A percentile compares a stretch with the other conserved stretches of the same genome.
These are phyloP conservation scores for Raphanus sativus DNA, from an alignment of 345 rosid species.

Conservation along the genomic window DNA sequence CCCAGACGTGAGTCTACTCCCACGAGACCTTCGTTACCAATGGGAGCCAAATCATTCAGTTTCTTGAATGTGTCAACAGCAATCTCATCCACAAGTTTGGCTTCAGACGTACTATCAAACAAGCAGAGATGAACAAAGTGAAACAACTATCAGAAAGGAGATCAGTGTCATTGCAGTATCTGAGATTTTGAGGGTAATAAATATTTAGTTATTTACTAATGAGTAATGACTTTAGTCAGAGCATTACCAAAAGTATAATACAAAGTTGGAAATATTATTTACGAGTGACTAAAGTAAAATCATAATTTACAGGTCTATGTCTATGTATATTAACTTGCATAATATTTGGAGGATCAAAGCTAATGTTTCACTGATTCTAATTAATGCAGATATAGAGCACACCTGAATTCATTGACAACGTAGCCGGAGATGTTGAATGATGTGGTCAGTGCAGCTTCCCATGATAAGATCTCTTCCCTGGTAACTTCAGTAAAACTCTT, in stretches of 20 bases:
- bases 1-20: constrained; percentile 38
- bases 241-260: too few species aligned
- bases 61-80: constrained; percentile 33
- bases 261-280: too few species aligned
- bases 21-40: constrained; percentile 13
- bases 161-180: neutral
- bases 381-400: neutral
- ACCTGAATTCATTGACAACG: constrained; percentile 19
- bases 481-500: constrained; percentile 25
- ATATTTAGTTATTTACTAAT: too few species aligned
- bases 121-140: neutral
- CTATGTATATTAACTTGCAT: neutral
- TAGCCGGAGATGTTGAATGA: constrained; percentile 22
- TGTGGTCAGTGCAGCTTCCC: constrained; percentile 31
- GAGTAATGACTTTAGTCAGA: too few species aligned
- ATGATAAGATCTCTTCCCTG: constrained; percentile 1
- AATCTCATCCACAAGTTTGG: constrained; percentile 36
- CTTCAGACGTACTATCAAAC: constrained; percentile 34
- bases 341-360: neutral
- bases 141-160: neutral
- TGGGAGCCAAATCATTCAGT: constrained; percentile 27
- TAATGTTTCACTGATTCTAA: neutral
- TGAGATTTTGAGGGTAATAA: too few species aligned
- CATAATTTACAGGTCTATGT: too few species aligned
- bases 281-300: too few species aligned